Base-by-base conservation (phyloP, 1,139 yeast species). In the Candida sojae region DNA sequence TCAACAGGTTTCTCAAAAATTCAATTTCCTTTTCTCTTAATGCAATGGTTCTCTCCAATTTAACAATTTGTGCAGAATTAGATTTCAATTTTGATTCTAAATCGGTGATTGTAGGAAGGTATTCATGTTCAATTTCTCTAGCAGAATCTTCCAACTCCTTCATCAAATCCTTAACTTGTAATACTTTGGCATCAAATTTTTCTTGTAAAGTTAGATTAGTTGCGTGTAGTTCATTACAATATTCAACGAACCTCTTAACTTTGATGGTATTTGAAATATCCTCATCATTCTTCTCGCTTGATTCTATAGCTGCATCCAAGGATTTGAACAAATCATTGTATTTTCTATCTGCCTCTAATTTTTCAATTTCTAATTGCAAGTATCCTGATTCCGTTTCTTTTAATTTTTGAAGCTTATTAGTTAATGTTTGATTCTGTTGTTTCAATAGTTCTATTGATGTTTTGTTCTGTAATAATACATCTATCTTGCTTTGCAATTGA, bases 11-110 rank as follows among this genome's bases (percentile, higher is more conserved):
- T 52, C 90, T 70, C 48, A 88, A 66, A 49, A 83, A 75, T 47
- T 74, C 80, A 29, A 84, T 77, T 59, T 88, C 95, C 53, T 81
- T 82, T n/a, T 67, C 57, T n/a, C 83, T 78, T 42, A 86, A 67
- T 2, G 70, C 61, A 48, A 75, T 76, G 52, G 82, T 86, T 48
- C 80, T 75, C 49, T 83, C 83, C 23, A 83, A 61, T 52, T 84
- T 66, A 50, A 64, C 68, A 51, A 68, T 60, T 54, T 60, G 52
- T 33, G 68, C 70, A 31, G 66, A 63, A 33, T 68, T 51, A 12
- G 42, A 39, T 26, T 49, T 52, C 21, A 53, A 47, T 34, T 55
- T 51, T 6, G 56, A 53, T 35, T 53, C 46, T 6, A 55, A 43
- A 13, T 53, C 45, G 7, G 52, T 53, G n/a, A 65, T 57, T 1